Evolutionary conservation across 805 yeast genomes (phyloP).

Genomic region (Clavispora fructus): DNA sequence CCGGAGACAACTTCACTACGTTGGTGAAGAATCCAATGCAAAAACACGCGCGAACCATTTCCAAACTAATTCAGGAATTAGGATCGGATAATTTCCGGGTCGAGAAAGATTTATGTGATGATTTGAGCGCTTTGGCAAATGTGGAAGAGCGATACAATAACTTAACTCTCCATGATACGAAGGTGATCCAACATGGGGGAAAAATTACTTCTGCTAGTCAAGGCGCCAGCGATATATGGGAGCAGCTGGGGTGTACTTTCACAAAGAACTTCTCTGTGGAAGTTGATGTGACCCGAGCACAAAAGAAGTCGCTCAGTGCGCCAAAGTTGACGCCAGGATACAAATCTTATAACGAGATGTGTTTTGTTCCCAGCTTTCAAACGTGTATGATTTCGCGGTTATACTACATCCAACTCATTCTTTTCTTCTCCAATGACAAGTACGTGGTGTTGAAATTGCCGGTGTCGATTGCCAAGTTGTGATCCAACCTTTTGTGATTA

Average conservation of each 20-base stretch:
- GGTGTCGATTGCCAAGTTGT: slow-evolving; percentile 20
- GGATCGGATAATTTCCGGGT: slow-evolving; percentile 22
- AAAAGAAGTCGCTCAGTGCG: slow-evolving; percentile 10
- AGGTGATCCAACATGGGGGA: slow-evolving; percentile 19
- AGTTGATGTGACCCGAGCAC: slow-evolving; percentile 24
- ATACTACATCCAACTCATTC: slow-evolving; percentile 24
- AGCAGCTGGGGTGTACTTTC: slow-evolving; percentile 11
- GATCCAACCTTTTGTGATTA: neutral
- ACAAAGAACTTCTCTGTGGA: slow-evolving; percentile 19
- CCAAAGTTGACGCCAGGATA: slow-evolving; percentile 7
- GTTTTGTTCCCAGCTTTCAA: slow-evolving; percentile 37
- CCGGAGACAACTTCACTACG: slow-evolving; percentile 26
- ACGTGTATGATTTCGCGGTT: slow-evolving; percentile 29
- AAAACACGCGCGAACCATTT: slow-evolving; percentile 24
- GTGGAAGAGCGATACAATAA: slow-evolving; percentile 23
- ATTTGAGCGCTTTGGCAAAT: slow-evolving; percentile 29
- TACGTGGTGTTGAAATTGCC: slow-evolving; percentile 25
- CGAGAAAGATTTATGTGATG: slow-evolving; percentile 24
- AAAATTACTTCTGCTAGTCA: slow-evolving; percentile 6
- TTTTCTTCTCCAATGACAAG: slow-evolving; percentile 19
- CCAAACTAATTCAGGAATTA: slow-evolving; percentile 18
- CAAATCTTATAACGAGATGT: slow-evolving; percentile 20
- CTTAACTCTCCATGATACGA: slow-evolving; percentile 19
- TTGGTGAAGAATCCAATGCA: slow-evolving; percentile 30
- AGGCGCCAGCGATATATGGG: slow-evolving; percentile 2